These are phyloP conservation scores for Pyracantha coccinea DNA, from an alignment of 331 rosid genomes.

Conservation along the genomic window DNA sequence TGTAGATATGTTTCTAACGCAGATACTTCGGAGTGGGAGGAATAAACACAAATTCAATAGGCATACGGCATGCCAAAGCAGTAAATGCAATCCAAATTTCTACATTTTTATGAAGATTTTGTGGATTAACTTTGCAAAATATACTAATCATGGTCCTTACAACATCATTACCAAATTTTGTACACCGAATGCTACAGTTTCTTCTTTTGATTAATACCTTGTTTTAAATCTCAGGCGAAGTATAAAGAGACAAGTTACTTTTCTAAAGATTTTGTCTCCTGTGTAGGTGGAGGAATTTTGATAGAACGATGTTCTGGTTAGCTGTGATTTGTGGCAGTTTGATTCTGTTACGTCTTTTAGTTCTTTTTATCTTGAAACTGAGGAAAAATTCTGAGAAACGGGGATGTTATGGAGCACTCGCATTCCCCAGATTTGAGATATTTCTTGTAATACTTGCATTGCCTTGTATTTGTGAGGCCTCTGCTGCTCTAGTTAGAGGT, in stretches of 20 bases:
- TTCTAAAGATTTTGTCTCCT: neutral
- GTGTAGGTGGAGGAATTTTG: constrained; percentile 74
- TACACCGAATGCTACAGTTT: too few relatives aligned
- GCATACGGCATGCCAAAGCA: neutral
- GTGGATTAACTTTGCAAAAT: too few relatives aligned
- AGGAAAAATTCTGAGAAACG: constrained; percentile 46
- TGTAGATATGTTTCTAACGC: neutral
- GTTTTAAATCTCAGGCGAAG: neutral
- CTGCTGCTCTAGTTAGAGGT: constrained; percentile 63
- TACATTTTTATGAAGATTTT: neutral
- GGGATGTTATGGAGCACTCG: constrained; percentile 61
- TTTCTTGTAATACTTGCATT: constrained; percentile 68
- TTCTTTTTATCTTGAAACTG: constrained; percentile 51
- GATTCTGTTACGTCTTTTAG: constrained; percentile 52
- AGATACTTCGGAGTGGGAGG: neutral
- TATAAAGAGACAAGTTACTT: neutral
- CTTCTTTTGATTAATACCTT: neutral
- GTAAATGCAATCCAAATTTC: neutral
- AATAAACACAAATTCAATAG: neutral
- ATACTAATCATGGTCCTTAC: too few relatives aligned
- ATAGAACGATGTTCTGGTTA: constrained; percentile 78
- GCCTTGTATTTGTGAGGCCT: constrained; percentile 67
- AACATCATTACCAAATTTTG: too few relatives aligned
- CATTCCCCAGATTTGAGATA: constrained; percentile 82
- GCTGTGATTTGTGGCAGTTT: constrained; percentile 60